Evolutionary conservation across 768 basidiomycete genomes (phyloP), one percentile per base, ranked within the genome.

Genomic region (Cytidiella melzeri): DNA sequence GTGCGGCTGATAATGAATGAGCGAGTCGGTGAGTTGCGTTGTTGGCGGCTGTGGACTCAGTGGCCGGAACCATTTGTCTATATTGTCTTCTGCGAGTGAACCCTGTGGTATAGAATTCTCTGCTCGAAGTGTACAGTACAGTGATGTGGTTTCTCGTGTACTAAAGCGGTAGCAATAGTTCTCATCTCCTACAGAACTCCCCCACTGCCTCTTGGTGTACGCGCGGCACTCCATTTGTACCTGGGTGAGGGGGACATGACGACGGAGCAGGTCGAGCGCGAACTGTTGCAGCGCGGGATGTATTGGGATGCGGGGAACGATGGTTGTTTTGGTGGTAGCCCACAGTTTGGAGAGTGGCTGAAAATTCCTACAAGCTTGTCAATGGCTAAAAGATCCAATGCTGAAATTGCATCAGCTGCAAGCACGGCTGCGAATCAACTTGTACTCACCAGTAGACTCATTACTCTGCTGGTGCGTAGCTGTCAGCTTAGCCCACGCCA

Each of bases 1-100:
- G 27, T 52, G 55, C 2, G 62, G 50, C 28, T 59, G 55, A 48
- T 65, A 67, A 45, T 55, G 47, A 15, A 64, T 30, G 36, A 57
- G 57, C 1, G 61, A 55, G 26, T 53, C 48, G 15, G 58, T 40
- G 28, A 64, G 45, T n/a, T 27, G 5, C n/a, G 39, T 36, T 36
- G 34, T 36, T n/a, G n/a, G 39, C 39, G 39, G 39, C 5, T 18
- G 5, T n/a, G 39, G 39, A 21, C 5, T 40, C 15, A 5, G 5
- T 21, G 4, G 39, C 15, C 15, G 39, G 39, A 40, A 40, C 39
- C 39, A 40, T 21, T 40, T 40, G 39, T 40, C 39, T 18, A 40
- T n/a, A 21, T 40, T 40, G 39, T 40, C 39, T 40, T 40, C 39
- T 5, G 39, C n/a, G 5, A n/a, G 15, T 40, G 39, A 18, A 15